Evolutionary conservation across 2,329 filamentous ascomycete genomes (phyloP), one percentile per base, ranked within the genome.

Genomic region (Phaeoacremonium minimum): DNA sequence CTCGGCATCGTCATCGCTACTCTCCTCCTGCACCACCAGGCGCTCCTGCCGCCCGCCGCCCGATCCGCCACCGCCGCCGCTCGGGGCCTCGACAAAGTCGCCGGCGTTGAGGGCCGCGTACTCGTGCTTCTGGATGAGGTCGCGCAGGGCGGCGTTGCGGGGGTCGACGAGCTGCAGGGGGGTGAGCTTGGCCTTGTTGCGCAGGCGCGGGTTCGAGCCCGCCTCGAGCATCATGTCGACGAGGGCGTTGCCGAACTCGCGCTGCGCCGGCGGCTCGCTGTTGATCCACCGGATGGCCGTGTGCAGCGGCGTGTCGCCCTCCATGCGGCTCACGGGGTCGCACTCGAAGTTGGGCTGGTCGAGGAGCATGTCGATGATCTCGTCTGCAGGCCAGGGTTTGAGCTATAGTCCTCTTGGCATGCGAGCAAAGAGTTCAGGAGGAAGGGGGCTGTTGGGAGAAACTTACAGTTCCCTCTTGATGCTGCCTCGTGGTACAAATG

Each of bases 401-500:
- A 15, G 17, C 15, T 11, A 28, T 11, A 26, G 9, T 14, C 17
- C 14, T 7, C 18, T 13, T 8, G 28, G 33, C 20, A 32, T 8
- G 14, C 14, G 35, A 18, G 18, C 14, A 33, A 11, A 14, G 20
- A 18, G 18, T n/a, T 29, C 33, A 13, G 20, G 18, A 18, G 30
- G 26, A 14, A 20, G 35, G 16, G 26, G 33, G 18, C 19, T 26
- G 32, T 36, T 14, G 28, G 22, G 36, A 32, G 16, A 34, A 16
- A 72, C 83, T 50, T 69, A 91, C 87, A 95, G 65, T 89, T 87
- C 50, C 93, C 93, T 47, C 81, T 82, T 18, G 78, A 73, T 19
- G 91, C 91, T 33, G 90, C 93, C 50, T 96, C 80, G 63, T 97
- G 93, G 58, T 96, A 81, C 19, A 90, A 80, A 56, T 91, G 80